phyloP scores from a whole-genome alignment of 257 asterid species.

The Fraxinus excelsior region DNA sequence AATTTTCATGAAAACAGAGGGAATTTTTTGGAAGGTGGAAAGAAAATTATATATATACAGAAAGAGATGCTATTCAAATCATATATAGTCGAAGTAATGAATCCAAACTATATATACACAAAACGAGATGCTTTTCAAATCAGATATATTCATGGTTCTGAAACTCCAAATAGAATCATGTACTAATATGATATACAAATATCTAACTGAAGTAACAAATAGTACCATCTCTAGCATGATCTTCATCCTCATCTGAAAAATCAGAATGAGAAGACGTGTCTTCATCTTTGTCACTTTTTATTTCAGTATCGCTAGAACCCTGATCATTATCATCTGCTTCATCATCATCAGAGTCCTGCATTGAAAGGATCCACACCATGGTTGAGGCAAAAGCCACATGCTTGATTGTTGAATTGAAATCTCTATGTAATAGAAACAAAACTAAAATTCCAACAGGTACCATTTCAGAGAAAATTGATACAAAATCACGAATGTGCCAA shows the following conservation, averaged over 20 bases:
- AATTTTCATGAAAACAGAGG: neutral
- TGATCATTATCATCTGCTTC: constrained; percentile 36
- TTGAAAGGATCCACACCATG: constrained; percentile 10
- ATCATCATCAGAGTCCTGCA: constrained; percentile 58
- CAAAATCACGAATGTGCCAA: neutral
- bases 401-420: neutral
- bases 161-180: constrained; percentile 14
- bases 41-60: neutral
- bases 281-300: constrained; percentile 29
- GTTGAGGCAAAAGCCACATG: constrained; percentile 8
- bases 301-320: constrained; percentile 30
- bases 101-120: neutral
- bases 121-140: neutral
- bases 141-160: neutral
- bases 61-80: constrained; percentile 14
- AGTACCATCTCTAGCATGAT: constrained; percentile 39
- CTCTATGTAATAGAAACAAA: neutral
- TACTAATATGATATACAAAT: neutral
- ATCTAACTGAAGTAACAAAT: constrained; percentile 6
- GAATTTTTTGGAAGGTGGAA: constrained; percentile 1
- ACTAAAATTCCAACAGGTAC: constrained; percentile 3
- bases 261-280: constrained; percentile 35
- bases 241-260: constrained; percentile 51
- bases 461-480: constrained; percentile 15
- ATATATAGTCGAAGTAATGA: neutral